A percentile compares a stretch with the other conserved stretches of the same genome.
phyloP scores from a whole-genome alignment of 805 yeast species.

The Ogataea henricii region DNA sequence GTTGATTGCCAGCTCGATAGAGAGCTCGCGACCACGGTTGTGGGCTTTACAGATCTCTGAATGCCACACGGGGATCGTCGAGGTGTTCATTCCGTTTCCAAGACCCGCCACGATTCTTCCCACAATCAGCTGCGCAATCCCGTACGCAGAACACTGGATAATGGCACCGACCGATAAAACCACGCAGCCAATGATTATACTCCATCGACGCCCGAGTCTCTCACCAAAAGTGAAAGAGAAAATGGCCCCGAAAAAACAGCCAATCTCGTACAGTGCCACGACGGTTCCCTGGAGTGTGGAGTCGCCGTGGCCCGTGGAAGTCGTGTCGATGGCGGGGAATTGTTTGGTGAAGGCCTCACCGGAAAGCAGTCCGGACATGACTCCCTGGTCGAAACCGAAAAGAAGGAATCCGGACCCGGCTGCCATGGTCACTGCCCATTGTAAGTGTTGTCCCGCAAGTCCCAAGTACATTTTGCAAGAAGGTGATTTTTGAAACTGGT shows the following conservation, averaged over 20 bases:
- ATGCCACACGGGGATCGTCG: slow-evolving; percentile 72
- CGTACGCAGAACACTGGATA: slow-evolving; percentile 49
- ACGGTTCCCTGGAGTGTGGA: slow-evolving; percentile 46
- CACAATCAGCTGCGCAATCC: slow-evolving; percentile 50
- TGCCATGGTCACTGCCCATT: slow-evolving; percentile 39
- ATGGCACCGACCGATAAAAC: slow-evolving; percentile 67
- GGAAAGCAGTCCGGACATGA: slow-evolving; percentile 58
- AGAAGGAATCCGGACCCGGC: slow-evolving; percentile 42
- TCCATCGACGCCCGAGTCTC: slow-evolving; percentile 54
- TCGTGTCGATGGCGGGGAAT: slow-evolving; percentile 43
- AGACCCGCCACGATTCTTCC: slow-evolving; percentile 70
- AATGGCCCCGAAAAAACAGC: slow-evolving; percentile 48
- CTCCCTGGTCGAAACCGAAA: slow-evolving; percentile 75
- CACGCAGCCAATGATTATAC: slow-evolving; percentile 53
- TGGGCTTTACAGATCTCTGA: slow-evolving; percentile 68
- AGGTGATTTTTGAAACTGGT: background rate
- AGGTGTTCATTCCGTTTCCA: slow-evolving; percentile 71
- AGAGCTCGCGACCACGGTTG: slow-evolving; percentile 70
- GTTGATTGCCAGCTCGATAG: slow-evolving; percentile 56
- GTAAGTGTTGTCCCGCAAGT: slow-evolving; percentile 14
- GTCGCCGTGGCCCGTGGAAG: slow-evolving; percentile 19
- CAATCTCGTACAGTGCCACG: slow-evolving; percentile 49
- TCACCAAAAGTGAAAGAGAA: slow-evolving; percentile 48
- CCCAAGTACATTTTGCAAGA: slow-evolving; percentile 16
- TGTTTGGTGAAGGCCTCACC: slow-evolving; percentile 63